phyloP scores from a whole-genome alignment of 1,284 basidiomycete species.

The Phlebopus sp. region DNA sequence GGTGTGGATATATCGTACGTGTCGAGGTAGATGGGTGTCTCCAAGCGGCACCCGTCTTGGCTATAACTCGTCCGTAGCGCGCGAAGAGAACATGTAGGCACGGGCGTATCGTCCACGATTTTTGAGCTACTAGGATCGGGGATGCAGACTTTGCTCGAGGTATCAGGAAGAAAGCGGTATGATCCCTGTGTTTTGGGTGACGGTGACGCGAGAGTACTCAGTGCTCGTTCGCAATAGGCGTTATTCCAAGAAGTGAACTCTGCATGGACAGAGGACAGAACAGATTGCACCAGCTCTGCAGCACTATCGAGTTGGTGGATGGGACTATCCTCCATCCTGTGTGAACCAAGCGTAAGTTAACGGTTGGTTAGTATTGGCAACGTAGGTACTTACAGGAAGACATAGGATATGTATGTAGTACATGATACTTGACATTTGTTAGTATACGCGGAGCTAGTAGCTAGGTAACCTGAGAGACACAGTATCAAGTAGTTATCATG shows the following conservation, averaged over 20 bases:
- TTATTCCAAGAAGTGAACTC: constrained; percentile 23
- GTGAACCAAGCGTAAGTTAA: no score
- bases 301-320: no score
- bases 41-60: constrained; percentile 8
- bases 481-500: no score
- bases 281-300: constrained; percentile 15
- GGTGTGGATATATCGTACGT: constrained; percentile 9
- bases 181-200: constrained; percentile 19
- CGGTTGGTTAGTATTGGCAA: no score
- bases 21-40: constrained; percentile 15
- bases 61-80: constrained; percentile 16
- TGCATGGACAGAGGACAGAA: constrained; percentile 19
- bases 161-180: constrained; percentile 3
- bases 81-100: constrained; percentile 1
- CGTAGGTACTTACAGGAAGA: no score
- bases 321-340: no score
- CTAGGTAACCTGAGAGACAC: no score
- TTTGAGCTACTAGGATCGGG: no score
- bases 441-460: no score
- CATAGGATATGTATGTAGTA: no score
- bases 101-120: neutral
- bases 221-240: constrained; percentile 15
- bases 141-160: no score
- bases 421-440: no score
- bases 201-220: constrained; percentile 15